Evolutionary conservation across 2,329 filamentous ascomycete species (phyloP).

Genomic region (Exserohilum rostratum): DNA sequence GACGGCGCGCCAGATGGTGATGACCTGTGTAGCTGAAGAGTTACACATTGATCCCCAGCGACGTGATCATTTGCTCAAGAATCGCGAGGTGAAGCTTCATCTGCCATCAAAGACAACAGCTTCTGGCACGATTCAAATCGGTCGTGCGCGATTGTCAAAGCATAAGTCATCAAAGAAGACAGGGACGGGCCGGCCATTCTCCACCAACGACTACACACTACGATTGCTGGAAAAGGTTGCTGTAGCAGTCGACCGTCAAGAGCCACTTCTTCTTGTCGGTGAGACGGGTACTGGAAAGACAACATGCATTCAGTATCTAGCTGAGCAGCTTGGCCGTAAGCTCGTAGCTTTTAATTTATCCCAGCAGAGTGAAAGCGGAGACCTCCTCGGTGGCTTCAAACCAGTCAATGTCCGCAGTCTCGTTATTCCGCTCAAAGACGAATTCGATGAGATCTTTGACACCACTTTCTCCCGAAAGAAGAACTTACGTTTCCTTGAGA

Average conservation of each 20-base stretch:
- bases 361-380: constrained; percentile 96
- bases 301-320: constrained; percentile 91
- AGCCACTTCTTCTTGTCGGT: constrained; percentile 92
- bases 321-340: constrained; percentile 81
- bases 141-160: constrained; percentile 56
- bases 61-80: constrained; percentile 75
- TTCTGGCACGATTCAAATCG: constrained; percentile 41
- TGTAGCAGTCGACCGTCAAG: constrained; percentile 79
- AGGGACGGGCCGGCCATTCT: constrained; percentile 66
- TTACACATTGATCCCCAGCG: constrained; percentile 85
- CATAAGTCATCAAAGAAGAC: constrained; percentile 49
- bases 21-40: constrained; percentile 78
- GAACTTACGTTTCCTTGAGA: constrained; percentile 80
- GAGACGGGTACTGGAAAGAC: constrained; percentile 99
- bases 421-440: constrained; percentile 87
- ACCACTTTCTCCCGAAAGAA: constrained; percentile 86
- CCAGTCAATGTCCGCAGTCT: constrained; percentile 89
- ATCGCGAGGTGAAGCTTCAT: constrained; percentile 70
- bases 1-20: constrained; percentile 64
- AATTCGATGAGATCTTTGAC: constrained; percentile 88
- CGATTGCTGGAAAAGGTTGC: constrained; percentile 87
- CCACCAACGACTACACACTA: constrained; percentile 84
- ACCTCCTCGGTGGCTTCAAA: constrained; percentile 94
- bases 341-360: constrained; percentile 94
- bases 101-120: constrained; percentile 38